Evolutionary conservation across 768 basidiomycete species (phyloP).

Genomic region (Psilocybe cyanescens): DNA sequence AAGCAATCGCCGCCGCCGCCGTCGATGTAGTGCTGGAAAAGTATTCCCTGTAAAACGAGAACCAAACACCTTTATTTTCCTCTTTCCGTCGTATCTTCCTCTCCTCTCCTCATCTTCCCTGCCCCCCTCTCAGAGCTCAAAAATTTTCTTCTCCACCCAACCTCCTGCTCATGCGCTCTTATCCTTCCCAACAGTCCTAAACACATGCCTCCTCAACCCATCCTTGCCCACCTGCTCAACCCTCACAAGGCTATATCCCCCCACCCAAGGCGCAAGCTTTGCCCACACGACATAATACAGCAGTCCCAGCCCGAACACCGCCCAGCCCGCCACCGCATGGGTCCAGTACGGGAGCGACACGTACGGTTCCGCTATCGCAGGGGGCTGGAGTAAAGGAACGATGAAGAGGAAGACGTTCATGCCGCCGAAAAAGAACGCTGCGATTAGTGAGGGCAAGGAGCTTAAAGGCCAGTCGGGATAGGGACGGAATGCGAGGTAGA

Average conservation of each 20-base stretch:
- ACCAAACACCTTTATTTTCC: too few relatives aligned
- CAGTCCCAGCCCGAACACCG: slow-evolving; percentile 40
- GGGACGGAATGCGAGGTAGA: slow-evolving; percentile 37
- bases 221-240: slow-evolving; percentile 36
- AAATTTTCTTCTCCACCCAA: too few relatives aligned
- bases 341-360: slow-evolving; percentile 60
- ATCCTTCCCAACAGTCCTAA: slow-evolving; percentile 15
- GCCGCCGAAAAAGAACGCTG: slow-evolving; percentile 52
- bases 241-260: slow-evolving; percentile 33
- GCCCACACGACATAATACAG: slow-evolving; percentile 10
- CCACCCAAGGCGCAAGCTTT: slow-evolving; percentile 22
- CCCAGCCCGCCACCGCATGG: slow-evolving; percentile 43
- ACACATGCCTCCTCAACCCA: slow-evolving; percentile 31
- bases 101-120: too few relatives aligned
- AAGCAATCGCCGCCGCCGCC: too few relatives aligned
- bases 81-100: too few relatives aligned
- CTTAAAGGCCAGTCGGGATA: slow-evolving; percentile 10
- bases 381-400: slow-evolving; percentile 57
- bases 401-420: slow-evolving; percentile 63
- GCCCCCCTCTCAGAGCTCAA: too few relatives aligned
- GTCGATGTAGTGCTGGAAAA: too few relatives aligned
- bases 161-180: neutral
- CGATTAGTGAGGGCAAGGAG: slow-evolving; percentile 21
- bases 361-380: slow-evolving; percentile 50
- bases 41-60: too few relatives aligned